These are phyloP conservation scores for Salvia miltiorrhiza DNA, from an alignment of 257 asterid genomes.

Conservation along the genomic window DNA sequence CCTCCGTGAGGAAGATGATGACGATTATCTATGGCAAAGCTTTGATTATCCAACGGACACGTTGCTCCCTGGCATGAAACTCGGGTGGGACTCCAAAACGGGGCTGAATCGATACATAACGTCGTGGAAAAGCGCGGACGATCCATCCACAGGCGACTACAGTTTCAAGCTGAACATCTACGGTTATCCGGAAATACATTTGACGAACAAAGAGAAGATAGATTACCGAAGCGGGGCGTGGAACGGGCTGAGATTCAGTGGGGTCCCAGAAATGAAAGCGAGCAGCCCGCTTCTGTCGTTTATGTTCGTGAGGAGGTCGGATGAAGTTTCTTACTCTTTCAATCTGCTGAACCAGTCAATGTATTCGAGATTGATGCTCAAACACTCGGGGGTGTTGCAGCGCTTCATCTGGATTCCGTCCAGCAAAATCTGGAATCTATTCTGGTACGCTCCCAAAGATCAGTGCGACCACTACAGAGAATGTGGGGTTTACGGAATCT, in stretches of 20 bases:
- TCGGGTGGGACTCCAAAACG: conserved; percentile 82
- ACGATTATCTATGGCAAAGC: conserved; percentile 59
- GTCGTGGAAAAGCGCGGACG: conserved; percentile 61
- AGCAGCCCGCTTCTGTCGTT: conserved; percentile 37
- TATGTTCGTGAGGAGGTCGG: conserved; percentile 28
- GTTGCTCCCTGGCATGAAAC: conserved; percentile 79
- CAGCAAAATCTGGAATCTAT: conserved; percentile 46
- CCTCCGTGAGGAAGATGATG: conserved; percentile 38
- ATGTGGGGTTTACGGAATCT: conserved; percentile 70
- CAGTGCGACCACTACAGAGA: conserved; percentile 72
- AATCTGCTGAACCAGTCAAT: conserved; percentile 37
- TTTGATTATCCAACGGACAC: conserved; percentile 81
- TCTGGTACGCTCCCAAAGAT: conserved; percentile 82
- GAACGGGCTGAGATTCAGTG: conserved; percentile 83
- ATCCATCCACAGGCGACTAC: conserved; percentile 74
- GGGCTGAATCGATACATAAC: conserved; percentile 52
- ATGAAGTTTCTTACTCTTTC: conserved; percentile 47
- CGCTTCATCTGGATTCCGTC: conserved; percentile 64
- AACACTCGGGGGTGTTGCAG: conserved; percentile 36
- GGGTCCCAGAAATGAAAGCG: conserved; percentile 85
- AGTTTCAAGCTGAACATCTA: conserved; percentile 50
- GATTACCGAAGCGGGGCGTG: conserved; percentile 87
- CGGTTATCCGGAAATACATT: conserved; percentile 62
- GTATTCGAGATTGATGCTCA: conserved; percentile 51
- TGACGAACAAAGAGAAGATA: conserved; percentile 17